Base-by-base conservation (phyloP, 2,329 filamentous ascomycete species). In the Exophiala sp. region DNA sequence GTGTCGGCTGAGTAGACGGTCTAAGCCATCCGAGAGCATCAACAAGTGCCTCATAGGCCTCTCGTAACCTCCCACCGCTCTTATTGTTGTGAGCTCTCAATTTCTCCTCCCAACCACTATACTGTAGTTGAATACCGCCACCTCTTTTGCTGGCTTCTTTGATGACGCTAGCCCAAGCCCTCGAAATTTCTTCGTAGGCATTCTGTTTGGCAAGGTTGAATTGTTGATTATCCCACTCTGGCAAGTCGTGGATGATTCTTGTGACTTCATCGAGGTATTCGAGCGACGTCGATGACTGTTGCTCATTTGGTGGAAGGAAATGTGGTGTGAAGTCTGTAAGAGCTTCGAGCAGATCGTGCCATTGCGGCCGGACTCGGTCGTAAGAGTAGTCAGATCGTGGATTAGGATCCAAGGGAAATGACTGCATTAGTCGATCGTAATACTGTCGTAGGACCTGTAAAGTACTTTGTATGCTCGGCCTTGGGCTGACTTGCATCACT, bases 311-410 rank as follows among this genome's bases (percentile, higher is more conserved):
- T 10, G 94, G 94, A 2, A 99, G 83, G 66, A 95, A 99, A 70
- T 97, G 91, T 3, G 91, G 90, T 0, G 91, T 97, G 68, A 95
- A 99, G 68, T 99, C 94, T 69, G 87, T 86, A 41, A 99, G 79
- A 40, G 94, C 91, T 55, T 96, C 90, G 55, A 96, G 83, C 20
- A 99, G 81, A 54, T 89, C 85, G 21, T 84, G 76, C 14, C 97
- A 79, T 35, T 87, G 83, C 61, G 91, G 87, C 63, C 87, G 89
- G 50, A 97, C 89, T 64, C 94, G 85, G 69, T 96, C 95, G 71
- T 96, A 99, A 47, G 90, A 87, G 73, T 97, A 97, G 70, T 97
- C 92, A 39, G 91, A 90, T 54, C 85, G 89, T 10, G 87, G 82
- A 63, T 91, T 86, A 66, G 90, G 89, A 64, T 95, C 86, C 58